Percentiles rank a stretch among this genome's conserved stretches.
phyloP scores from a whole-genome alignment of 2,329 filamentous ascomycete genomes.

The Microdochium paspali region DNA sequence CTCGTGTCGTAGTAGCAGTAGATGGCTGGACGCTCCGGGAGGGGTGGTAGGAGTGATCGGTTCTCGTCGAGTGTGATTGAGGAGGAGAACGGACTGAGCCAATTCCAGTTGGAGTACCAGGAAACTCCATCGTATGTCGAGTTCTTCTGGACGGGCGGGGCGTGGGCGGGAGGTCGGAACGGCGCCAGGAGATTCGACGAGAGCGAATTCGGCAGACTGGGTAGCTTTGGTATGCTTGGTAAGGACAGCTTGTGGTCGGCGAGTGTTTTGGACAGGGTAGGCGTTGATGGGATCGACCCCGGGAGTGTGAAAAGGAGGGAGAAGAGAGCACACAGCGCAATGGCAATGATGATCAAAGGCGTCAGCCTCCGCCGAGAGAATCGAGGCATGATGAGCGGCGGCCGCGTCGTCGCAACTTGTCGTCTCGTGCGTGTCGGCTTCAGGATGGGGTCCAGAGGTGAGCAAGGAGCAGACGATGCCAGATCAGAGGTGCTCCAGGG shows the following conservation, averaged over 20 bases:
- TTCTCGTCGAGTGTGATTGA: constrained; percentile 72
- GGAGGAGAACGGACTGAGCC: constrained; percentile 83
- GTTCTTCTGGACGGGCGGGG: constrained; percentile 65
- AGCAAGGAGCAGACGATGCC: neutral
- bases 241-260: constrained; percentile 40
- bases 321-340: constrained; percentile 44
- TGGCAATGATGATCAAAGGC: constrained; percentile 35
- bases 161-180: constrained; percentile 61
- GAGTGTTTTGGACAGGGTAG: constrained; percentile 36
- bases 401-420: neutral
- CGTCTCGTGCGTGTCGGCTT: neutral
- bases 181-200: constrained; percentile 49
- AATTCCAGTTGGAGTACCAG: constrained; percentile 87
- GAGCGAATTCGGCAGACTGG: constrained; percentile 33
- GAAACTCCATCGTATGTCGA: constrained; percentile 69
- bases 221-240: constrained; percentile 38
- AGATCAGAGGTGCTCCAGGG: neutral
- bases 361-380: constrained; percentile 43
- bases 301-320: constrained; percentile 43
- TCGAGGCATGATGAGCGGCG: constrained; percentile 28
- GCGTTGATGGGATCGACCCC: constrained; percentile 34
- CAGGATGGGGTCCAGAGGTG: neutral
- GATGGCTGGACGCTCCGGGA: constrained; percentile 60
- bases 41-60: constrained; percentile 71
- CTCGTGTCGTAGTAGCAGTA: constrained; percentile 87